A percentile compares a stretch with the other conserved stretches of the same genome.
These are phyloP conservation scores for Ehretia macrophylla DNA, from an alignment of 257 asterid species.

Conservation along the genomic window DNA sequence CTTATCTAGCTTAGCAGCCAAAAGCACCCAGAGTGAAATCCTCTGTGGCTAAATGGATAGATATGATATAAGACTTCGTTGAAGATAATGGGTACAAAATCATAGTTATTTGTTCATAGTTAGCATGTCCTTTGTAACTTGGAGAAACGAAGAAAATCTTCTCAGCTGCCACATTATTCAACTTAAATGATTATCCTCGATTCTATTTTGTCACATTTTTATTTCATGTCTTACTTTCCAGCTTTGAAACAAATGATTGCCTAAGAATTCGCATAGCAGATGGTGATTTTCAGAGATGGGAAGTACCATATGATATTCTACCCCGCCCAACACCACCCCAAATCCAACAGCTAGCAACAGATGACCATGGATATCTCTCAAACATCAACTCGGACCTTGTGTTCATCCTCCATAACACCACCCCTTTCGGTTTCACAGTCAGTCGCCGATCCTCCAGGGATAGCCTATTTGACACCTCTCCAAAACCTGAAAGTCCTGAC, in stretches of 20 bases:
- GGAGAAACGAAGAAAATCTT: too few species aligned
- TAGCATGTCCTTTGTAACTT: too few species aligned
- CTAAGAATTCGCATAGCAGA: slow-evolving; percentile 36
- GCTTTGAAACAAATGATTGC: slow-evolving; percentile 27
- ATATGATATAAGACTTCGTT: too few species aligned
- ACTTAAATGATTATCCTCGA: too few species aligned
- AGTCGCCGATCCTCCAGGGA: slow-evolving; percentile 29
- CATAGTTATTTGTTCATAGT: too few species aligned
- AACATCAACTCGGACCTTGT: slow-evolving; percentile 24
- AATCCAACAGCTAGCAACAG: neutral
- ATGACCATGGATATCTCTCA: slow-evolving; percentile 5
- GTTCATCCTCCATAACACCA: slow-evolving; percentile 32
- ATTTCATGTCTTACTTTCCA: neutral
- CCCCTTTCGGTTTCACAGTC: slow-evolving; percentile 35
- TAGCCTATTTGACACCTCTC: slow-evolving; percentile 33
- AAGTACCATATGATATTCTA: slow-evolving; percentile 31
- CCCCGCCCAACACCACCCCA: slow-evolving; percentile 15
- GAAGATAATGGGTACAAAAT: too few species aligned
- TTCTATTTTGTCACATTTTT: neutral
- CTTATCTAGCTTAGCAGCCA: too few species aligned
- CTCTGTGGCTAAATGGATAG: too few species aligned
- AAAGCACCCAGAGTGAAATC: too few species aligned
- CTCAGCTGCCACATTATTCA: too few species aligned
- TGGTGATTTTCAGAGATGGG: slow-evolving; percentile 33
- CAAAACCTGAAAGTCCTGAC: slow-evolving; percentile 13